These are phyloP conservation scores for Hemerocallis citrina DNA, from an alignment of 106 monocot species.

Conservation along the genomic window DNA sequence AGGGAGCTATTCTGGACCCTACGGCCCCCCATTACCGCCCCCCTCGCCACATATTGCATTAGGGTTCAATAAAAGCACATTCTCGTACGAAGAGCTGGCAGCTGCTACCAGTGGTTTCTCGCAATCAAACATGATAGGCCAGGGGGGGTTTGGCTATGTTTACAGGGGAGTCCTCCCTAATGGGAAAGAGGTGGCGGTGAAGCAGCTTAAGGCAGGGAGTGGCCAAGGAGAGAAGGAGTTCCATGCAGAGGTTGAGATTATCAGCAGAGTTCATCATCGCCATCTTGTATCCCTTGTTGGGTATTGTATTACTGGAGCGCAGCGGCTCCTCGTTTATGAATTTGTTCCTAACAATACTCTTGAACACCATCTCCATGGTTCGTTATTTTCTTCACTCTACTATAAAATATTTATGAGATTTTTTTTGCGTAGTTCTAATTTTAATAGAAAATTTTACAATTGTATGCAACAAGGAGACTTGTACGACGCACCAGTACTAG, in stretches of 20 bases:
- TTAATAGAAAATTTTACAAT: too few relatives aligned
- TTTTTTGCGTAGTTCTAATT: too few relatives aligned
- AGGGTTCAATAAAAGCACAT: slow-evolving; percentile 67
- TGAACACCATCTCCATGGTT: slow-evolving; percentile 78
- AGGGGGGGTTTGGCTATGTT: slow-evolving; percentile 85
- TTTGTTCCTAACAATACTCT: slow-evolving; percentile 84
- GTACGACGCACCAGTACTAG: too few relatives aligned
- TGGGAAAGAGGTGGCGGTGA: slow-evolving; percentile 77
- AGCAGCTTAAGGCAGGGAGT: slow-evolving; percentile 71
- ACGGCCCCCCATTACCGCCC: slow-evolving; percentile 27
- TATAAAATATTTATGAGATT: too few relatives aligned
- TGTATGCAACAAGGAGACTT: too few relatives aligned
- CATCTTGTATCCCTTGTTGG: slow-evolving; percentile 85
- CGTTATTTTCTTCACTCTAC: neutral
- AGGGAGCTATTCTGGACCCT: slow-evolving; percentile 41
- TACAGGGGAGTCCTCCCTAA: slow-evolving; percentile 67
- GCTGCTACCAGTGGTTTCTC: slow-evolving; percentile 58
- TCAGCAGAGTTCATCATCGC: slow-evolving; percentile 87
- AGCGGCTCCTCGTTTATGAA: slow-evolving; percentile 80
- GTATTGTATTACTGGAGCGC: slow-evolving; percentile 60
- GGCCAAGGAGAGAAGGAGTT: slow-evolving; percentile 90
- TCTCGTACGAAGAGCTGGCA: slow-evolving; percentile 73
- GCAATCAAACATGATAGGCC: slow-evolving; percentile 57
- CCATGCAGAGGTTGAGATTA: slow-evolving; percentile 90
- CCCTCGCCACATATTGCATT: slow-evolving; percentile 30